Conservation (phyloP, 768 basidiomycete species). For the Gloeophyllum trabeum region DNA sequence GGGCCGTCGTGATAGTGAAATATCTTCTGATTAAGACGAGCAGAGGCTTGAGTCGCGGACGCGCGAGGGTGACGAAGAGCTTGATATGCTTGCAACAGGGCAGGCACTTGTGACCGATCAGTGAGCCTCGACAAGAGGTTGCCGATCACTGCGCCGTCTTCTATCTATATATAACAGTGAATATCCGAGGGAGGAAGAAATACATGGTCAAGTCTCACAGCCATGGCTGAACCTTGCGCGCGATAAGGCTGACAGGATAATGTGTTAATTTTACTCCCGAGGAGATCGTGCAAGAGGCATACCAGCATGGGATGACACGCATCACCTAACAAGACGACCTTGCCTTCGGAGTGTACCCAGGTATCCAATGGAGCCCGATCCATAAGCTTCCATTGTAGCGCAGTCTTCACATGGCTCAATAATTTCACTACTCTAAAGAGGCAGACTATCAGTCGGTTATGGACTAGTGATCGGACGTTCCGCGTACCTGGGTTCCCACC, state of each 20-base stretch:
- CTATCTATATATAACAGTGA: slow-evolving; percentile 7
- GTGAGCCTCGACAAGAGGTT: slow-evolving; percentile 20
- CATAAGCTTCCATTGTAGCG: slow-evolving; percentile 14
- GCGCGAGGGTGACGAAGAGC: slow-evolving; percentile 14
- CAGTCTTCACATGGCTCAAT: slow-evolving; percentile 9
- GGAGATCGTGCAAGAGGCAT: too few relatives aligned
- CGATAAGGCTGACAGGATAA: slow-evolving; percentile 13
- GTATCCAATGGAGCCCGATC: slow-evolving; percentile 12
- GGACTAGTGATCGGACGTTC: too few relatives aligned
- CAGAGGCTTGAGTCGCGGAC: slow-evolving; percentile 10
- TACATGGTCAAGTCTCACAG: slow-evolving; percentile 2
- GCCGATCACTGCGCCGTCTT: slow-evolving; percentile 22
- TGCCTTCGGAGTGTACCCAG: slow-evolving; percentile 11
- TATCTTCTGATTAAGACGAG: slow-evolving; percentile 15
- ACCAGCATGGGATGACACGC: slow-evolving; percentile 14
- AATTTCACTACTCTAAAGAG: slow-evolving; percentile 9
- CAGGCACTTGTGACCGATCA: slow-evolving; percentile 13
- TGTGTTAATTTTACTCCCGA: too few relatives aligned
- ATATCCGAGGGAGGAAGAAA: background rate
- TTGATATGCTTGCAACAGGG: slow-evolving; percentile 16
- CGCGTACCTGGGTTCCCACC: slow-evolving; percentile 28
- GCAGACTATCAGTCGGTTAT: too few relatives aligned
- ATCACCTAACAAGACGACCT: slow-evolving; percentile 12
- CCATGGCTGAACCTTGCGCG: slow-evolving; percentile 19
- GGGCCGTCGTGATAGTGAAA: slow-evolving; percentile 17